Percentiles rank a stretch among this genome's conserved stretches.
Evolutionary conservation across 495 filamentous ascomycete species (phyloP).

Genomic region (Durotheca rogersii): DNA sequence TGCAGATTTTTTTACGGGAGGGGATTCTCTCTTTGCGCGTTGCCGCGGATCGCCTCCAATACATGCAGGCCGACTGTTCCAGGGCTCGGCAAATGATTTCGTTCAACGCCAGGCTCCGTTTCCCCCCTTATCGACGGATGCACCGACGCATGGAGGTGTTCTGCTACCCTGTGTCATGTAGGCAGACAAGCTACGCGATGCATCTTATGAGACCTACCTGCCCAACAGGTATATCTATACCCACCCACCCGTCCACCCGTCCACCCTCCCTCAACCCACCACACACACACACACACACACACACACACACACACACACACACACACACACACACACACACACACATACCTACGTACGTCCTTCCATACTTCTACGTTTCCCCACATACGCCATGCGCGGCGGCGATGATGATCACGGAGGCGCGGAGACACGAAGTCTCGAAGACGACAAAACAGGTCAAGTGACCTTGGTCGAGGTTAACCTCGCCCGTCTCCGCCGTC

Average conservation of each 20-base stretch:
- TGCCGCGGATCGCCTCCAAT: conserved; percentile 21
- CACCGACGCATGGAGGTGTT: background rate
- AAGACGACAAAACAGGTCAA: conserved; percentile 22
- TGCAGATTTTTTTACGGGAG: conserved; percentile 15
- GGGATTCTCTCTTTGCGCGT: conserved; percentile 7
- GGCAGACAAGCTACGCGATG: no score
- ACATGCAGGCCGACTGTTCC: conserved; percentile 23
- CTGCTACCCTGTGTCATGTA: background rate
- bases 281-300: no score
- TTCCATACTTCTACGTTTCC: no score
- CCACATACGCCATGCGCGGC: no score
- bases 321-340: no score
- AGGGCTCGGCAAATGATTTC: conserved; percentile 28
- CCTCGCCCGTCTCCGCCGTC: conserved; percentile 11
- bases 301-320: no score
- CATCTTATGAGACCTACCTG: conserved; percentile 2
- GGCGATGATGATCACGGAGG: background rate
- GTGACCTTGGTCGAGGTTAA: conserved; percentile 21
- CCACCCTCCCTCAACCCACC: no score
- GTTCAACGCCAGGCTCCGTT: conserved; percentile 6
- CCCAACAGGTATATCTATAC: background rate
- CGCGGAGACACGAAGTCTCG: conserved; percentile 13
- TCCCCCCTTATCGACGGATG: background rate
- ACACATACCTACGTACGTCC: no score
- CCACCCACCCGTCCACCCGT: no score